Evolutionary conservation across 257 asterid species (phyloP).

Genomic region (Anisodus acutangulus): DNA sequence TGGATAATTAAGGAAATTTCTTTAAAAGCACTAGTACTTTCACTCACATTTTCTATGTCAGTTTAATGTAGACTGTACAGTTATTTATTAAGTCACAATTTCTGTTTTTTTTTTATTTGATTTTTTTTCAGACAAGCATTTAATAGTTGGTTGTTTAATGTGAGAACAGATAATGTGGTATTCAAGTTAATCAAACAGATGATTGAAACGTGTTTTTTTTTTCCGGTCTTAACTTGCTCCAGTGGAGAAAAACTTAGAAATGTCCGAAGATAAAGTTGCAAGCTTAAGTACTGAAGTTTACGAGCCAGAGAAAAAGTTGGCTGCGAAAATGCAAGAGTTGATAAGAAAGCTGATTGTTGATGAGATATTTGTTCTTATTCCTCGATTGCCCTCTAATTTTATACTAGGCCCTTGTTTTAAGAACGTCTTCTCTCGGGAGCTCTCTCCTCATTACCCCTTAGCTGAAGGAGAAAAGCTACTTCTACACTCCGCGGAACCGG

Average conservation of each 20-base stretch:
- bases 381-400: background rate
- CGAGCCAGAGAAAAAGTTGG: conserved; percentile 5
- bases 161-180: background rate
- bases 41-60: background rate
- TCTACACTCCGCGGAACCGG: conserved; percentile 16
- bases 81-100: background rate
- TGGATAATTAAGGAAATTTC: background rate
- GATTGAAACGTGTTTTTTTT: background rate
- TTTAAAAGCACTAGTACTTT: background rate
- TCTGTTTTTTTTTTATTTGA: background rate
- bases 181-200: background rate
- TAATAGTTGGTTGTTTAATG: background rate
- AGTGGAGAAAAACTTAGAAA: background rate
- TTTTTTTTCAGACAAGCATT: background rate
- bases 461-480: conserved; percentile 32
- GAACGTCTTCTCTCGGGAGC: background rate
- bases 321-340: conserved; percentile 19
- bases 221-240: background rate
- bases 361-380: conserved; percentile 22
- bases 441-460: conserved; percentile 29
- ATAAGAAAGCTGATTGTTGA: background rate
- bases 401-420: conserved; percentile 34
- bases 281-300: conserved; percentile 1
- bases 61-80: too few relatives aligned
- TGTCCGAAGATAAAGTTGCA: background rate